Conservation (phyloP, 257 asterid species). For the Rehmannia glutinosa region DNA sequence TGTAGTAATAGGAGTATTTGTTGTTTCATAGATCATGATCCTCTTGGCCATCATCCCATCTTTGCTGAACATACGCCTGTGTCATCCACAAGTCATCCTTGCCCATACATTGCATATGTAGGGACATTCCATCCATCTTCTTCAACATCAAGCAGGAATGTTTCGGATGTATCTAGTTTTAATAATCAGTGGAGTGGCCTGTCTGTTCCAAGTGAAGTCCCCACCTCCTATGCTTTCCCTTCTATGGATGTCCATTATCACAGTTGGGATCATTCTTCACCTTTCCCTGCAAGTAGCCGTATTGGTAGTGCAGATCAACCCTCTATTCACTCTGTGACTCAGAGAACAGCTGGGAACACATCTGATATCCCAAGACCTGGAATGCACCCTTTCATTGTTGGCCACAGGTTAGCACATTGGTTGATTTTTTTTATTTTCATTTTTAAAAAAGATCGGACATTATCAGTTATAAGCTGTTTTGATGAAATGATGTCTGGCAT, state of each 20-base stretch:
- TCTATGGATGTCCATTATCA: slow-evolving; percentile 57
- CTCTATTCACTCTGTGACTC: slow-evolving; percentile 45
- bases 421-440: not conserved
- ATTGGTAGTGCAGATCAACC: slow-evolving; percentile 62
- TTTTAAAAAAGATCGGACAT: not conserved
- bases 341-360: slow-evolving; percentile 50
- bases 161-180: slow-evolving; percentile 61
- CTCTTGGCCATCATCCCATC: slow-evolving; percentile 56
- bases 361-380: slow-evolving; percentile 65
- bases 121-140: slow-evolving; percentile 78
- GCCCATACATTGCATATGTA: slow-evolving; percentile 76
- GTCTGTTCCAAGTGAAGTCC: slow-evolving; percentile 54
- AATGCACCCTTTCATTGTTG: slow-evolving; percentile 61
- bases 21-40: slow-evolving; percentile 57
- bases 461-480: not conserved
- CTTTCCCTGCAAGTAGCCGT: slow-evolving; percentile 48
- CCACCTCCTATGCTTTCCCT: slow-evolving; percentile 57
- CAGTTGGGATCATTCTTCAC: slow-evolving; percentile 60
- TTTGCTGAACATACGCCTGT: slow-evolving; percentile 64
- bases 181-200: slow-evolving; percentile 66
- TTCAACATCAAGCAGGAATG: slow-evolving; percentile 51
- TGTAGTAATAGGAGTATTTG: slow-evolving; percentile 20
- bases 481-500: no score
- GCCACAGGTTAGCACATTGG: slow-evolving; percentile 73
- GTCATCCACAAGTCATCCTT: slow-evolving; percentile 64